Base-by-base conservation (phyloP, 2,329 filamentous ascomycete genomes). In the Ophiostoma quercus region DNA sequence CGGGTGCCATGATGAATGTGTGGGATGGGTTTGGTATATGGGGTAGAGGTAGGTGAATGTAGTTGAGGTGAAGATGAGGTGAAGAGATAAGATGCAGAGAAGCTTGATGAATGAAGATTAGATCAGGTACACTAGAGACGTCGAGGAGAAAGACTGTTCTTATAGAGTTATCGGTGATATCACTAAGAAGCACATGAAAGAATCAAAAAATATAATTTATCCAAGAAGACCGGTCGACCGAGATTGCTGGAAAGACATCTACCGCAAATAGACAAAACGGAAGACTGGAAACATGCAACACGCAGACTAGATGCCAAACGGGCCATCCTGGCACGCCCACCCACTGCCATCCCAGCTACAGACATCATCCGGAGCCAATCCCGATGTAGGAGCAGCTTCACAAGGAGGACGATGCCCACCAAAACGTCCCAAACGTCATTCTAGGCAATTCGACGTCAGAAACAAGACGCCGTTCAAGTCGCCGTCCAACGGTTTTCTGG, bases 1-100 rank as follows among this genome's bases (percentile, higher is more conserved):
- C 72, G 3, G 73, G 73, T 29, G 73, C 72, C 73, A 74, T 74
- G 25, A 67, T 67, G 66, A 51, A n/a, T 29, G 65, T 66, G 9
- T 57, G 22, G 8, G 39, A 6, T 4, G 11, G 19, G 29, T 11
- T 9, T 9, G n/a, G 39, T 66, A 32, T 19, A 66, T 66, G 62
- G 37, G 29, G 34, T 16, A 25, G 19, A 43, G 29, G 19, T 67
- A 34, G 41, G 34, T 19, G 12, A n/a, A 54, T 47, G 22, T 25
- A 22, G 9, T 25, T 16, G 43, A 47, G 16, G 43, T 47, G 16
- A 11, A 47, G 43, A 47, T 16, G 37, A 41, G 39, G 9, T 41
- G 34, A 14, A 41, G 12, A 41, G 39, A 41, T 41, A 12, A 14
- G 11, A 41, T 12, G 39, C 12, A n/a, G 51, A 12, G n/a, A 57